These are phyloP conservation scores for Fusarium sp. DNA, from an alignment of 2,329 filamentous ascomycete genomes.

Conservation along the genomic window DNA sequence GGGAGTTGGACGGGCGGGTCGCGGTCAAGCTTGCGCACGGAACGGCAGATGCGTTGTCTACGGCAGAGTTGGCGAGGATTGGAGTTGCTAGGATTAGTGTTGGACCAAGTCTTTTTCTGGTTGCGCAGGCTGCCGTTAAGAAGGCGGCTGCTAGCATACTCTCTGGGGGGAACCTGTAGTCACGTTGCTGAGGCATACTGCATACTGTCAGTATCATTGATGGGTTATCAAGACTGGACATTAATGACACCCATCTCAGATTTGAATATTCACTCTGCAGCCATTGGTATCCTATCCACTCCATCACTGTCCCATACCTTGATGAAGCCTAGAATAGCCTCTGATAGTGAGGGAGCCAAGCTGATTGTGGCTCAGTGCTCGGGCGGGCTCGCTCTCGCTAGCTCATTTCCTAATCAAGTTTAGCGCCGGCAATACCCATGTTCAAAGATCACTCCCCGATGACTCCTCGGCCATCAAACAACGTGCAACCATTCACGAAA, in stretches of 20 bases:
- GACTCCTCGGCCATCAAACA: not conserved
- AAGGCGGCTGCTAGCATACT: constrained; percentile 47
- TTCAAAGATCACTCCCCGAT: not conserved
- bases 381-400: not conserved
- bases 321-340: not conserved
- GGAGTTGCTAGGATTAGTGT: constrained; percentile 67
- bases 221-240: not conserved
- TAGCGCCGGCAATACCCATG: not conserved
- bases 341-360: not conserved
- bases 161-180: constrained; percentile 34
- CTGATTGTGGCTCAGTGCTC: not conserved
- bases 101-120: constrained; percentile 58
- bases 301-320: not conserved
- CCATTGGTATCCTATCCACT: not conserved
- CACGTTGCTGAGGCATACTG: not conserved
- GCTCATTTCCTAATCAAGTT: not conserved
- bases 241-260: not conserved
- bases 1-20: constrained; percentile 60
- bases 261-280: not conserved
- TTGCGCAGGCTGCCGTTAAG: constrained; percentile 53
- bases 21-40: constrained; percentile 57
- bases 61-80: constrained; percentile 56
- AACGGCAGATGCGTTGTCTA: constrained; percentile 52
- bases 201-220: not conserved
- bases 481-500: not conserved